These are phyloP conservation scores for Euphorbia lathyris DNA, from an alignment of 345 rosid genomes.

Conservation along the genomic window DNA sequence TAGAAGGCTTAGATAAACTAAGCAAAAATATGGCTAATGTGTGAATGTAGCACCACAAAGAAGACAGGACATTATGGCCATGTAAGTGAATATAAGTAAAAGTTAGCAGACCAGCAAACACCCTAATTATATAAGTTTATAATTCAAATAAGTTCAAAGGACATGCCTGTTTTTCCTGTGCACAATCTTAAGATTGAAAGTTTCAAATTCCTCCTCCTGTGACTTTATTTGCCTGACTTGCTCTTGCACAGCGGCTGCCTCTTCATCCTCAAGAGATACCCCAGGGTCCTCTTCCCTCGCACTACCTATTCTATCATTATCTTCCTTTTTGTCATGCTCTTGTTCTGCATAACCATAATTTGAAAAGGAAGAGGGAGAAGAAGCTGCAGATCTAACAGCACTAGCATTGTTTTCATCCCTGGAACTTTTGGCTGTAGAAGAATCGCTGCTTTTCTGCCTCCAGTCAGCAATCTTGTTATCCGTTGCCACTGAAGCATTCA, in stretches of 20 bases:
- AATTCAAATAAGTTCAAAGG: conserved; percentile 11
- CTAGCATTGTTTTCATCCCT: conserved; percentile 61
- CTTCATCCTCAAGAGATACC: conserved; percentile 83
- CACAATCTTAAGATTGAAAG: conserved; percentile 93
- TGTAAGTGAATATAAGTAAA: neutral
- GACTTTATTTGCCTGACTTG: conserved; percentile 96
- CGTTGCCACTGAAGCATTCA: conserved; percentile 52
- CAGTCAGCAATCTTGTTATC: conserved; percentile 73
- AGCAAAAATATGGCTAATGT: neutral
- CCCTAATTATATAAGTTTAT: neutral
- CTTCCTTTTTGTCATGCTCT: conserved; percentile 53
- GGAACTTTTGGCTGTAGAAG: conserved; percentile 68
- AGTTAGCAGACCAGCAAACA: conserved; percentile 10
- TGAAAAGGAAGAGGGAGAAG: conserved; percentile 66
- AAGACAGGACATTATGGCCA: neutral
- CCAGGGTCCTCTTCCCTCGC: conserved; percentile 69
- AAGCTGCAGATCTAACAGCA: conserved; percentile 56
- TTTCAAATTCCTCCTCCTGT: conserved; percentile 98
- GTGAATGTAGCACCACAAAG: neutral
- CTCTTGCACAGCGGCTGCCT: conserved; percentile 92
- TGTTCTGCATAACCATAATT: conserved; percentile 60
- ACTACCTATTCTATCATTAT: conserved; percentile 44
- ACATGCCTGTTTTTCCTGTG: conserved; percentile 95
- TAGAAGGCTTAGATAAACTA: neutral
- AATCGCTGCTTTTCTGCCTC: conserved; percentile 78